Conservation (phyloP, 345 rosid genomes). For the Salix caprea region DNA sequence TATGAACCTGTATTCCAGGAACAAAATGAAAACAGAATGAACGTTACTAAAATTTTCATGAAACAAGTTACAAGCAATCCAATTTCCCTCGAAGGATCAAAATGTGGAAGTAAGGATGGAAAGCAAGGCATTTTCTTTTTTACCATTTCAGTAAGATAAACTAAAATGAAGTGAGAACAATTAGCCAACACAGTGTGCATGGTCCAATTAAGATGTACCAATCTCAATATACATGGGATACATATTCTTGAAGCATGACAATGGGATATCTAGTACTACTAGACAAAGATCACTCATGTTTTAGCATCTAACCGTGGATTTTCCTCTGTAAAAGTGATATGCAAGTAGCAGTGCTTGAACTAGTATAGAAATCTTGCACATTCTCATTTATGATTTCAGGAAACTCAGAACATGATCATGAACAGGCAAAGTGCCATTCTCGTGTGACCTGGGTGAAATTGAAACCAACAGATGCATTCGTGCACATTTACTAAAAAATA, state of each 20-base stretch:
- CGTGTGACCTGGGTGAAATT: not conserved
- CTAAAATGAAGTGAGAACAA: not conserved
- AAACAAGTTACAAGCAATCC: not conserved
- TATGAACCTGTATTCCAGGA: conserved; percentile 60
- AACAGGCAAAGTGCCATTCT: not conserved
- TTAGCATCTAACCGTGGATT: too few relatives aligned
- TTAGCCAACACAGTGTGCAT: not conserved
- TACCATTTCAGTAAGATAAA: too few relatives aligned
- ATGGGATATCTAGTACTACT: not conserved
- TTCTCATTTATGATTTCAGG: not conserved
- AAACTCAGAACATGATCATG: not conserved
- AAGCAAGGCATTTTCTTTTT: not conserved
- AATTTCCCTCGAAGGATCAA: not conserved
- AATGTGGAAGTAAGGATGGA: too few relatives aligned
- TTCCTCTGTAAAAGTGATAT: too few relatives aligned
- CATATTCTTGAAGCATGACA: not conserved
- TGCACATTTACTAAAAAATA: not conserved
- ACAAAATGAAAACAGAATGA: not conserved
- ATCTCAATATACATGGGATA: not conserved
- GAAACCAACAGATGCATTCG: not conserved
- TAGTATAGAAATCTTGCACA: not conserved
- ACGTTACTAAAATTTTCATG: not conserved
- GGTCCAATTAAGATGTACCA: not conserved
- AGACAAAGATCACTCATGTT: not conserved
- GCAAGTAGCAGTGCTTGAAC: too few relatives aligned